phyloP scores from a whole-genome alignment of 176 grass and related monocot genomes.

The Echinochloa phyllopogon region DNA sequence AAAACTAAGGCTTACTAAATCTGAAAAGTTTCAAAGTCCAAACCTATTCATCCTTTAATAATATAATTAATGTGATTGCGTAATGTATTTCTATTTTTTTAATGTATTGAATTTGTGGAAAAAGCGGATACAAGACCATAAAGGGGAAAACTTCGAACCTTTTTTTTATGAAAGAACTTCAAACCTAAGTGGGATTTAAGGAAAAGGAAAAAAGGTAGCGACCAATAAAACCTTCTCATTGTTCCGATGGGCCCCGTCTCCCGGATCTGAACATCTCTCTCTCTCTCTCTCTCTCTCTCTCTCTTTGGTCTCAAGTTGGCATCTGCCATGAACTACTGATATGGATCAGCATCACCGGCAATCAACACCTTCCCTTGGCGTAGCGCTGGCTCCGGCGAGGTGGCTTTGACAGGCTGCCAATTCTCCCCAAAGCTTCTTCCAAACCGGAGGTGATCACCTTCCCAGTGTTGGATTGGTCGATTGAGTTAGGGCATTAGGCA shows the following conservation, averaged over 20 bases:
- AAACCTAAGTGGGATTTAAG: background rate
- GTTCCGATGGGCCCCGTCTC: conserved; percentile 5
- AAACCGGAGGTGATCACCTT: conserved; percentile 31
- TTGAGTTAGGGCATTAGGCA: background rate
- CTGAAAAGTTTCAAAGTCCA: background rate
- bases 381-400: background rate
- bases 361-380: background rate
- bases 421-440: background rate
- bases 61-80: background rate
- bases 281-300: background rate
- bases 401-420: conserved; percentile 6
- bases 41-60: background rate
- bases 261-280: background rate
- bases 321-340: background rate
- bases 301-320: conserved; percentile 2
- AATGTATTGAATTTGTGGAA: background rate
- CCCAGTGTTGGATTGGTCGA: background rate
- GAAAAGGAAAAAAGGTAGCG: background rate
- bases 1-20: background rate
- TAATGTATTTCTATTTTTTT: background rate
- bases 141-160: background rate
- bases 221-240: background rate
- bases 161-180: too few species aligned
- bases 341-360: background rate
- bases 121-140: background rate